Evolutionary conservation across 495 filamentous ascomycete species (phyloP), one percentile per base, ranked within the genome.

Genomic region (Polyplosphaeria fusca): DNA sequence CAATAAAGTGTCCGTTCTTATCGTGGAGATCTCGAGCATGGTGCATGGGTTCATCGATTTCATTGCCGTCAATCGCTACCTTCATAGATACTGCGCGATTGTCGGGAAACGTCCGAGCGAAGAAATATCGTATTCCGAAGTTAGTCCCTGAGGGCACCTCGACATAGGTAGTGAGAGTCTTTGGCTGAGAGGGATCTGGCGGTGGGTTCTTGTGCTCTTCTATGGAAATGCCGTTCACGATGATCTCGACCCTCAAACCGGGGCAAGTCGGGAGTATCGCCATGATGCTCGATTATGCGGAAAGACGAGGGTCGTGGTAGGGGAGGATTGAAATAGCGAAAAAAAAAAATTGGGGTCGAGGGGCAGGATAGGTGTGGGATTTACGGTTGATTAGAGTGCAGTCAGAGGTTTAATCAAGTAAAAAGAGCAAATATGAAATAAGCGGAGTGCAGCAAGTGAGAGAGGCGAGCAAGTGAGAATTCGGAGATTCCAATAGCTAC

Each of bases 231-330:
- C 37, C 48, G 13, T 54, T 41, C 19, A 54, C 47, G 20, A 58
- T 25, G 12, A 63, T 27, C n/a, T 48, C 35, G 1, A 54, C 55
- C 26, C 49, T 20, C 2, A 63, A 30, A 16, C 54, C 54, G 0
- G 53, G 53, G 9, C 49, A 9, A 7, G 22, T 42, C 3, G 26
- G 27, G 1, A 62, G 19, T 19, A 63, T 50, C 16, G 60, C 60
- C 60, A 63, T 63, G 30, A 20, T 42, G 39, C 9, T 9, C 20
- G 39, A 19, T 18, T 35, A 42, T 42, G 39, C 9, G 9, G 39
- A 42, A 42, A 42, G 39, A n/a, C n/a, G n/a, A n/a, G n/a, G n/a
- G n/a, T n/a, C n/a, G n/a, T n/a, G n/a, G n/a, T n/a, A n/a, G n/a
- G n/a, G n/a, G n/a, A n/a, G n/a, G n/a, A n/a, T n/a, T n/a, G n/a